Base-by-base conservation (phyloP, 352 stramenopile species). In the Porosira glacialis region DNA sequence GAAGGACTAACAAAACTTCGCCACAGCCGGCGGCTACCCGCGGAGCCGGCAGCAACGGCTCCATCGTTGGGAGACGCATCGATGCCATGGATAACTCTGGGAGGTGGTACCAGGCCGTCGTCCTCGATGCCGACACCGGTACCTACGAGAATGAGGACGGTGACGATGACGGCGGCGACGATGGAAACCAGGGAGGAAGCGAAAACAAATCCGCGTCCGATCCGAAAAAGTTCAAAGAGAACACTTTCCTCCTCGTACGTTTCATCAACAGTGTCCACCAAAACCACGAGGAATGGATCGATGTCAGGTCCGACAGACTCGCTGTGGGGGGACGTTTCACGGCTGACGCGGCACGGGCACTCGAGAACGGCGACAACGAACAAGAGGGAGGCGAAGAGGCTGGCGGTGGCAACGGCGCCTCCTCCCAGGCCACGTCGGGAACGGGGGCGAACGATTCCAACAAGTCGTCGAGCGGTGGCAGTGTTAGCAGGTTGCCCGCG, bases 51-150 rank as follows among this genome's bases (percentile, higher is more conserved):
- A n/a, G n/a, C n/a, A n/a, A n/a, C n/a, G 30, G 59, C 17, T 49
- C 72, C 28, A 72, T 85, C 30, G 48, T 76, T 7, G 51, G 36
- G 58, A 69, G 63, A 17, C 35, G 79, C 36, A 69, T 93, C 22
- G 87, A 93, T 79, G 87, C 83, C 13, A 86, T 87, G 72, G 87
- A 93, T 80, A 64, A 60, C 31, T 76, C 82, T 43, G 85, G 87
- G 38, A 53, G 85, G 21, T 93, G 87, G 87, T 93, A 89, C 66
- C 58, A 84, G 51, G 79, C 81, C 8, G 70, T 81, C 10, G 86
- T 92, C 51, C 47, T 83, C 4, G 58, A 86, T 68, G 70, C 83
- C 26, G 72, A 81, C 22, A 78, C 74, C n/a, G 68, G 53, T 50
- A 59, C 75, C n/a, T 56, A 74, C 49, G 48, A 83, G 35, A 33